These are phyloP conservation scores for Eremomyces bilateralis DNA, from an alignment of 495 filamentous ascomycete species.

Conservation along the genomic window DNA sequence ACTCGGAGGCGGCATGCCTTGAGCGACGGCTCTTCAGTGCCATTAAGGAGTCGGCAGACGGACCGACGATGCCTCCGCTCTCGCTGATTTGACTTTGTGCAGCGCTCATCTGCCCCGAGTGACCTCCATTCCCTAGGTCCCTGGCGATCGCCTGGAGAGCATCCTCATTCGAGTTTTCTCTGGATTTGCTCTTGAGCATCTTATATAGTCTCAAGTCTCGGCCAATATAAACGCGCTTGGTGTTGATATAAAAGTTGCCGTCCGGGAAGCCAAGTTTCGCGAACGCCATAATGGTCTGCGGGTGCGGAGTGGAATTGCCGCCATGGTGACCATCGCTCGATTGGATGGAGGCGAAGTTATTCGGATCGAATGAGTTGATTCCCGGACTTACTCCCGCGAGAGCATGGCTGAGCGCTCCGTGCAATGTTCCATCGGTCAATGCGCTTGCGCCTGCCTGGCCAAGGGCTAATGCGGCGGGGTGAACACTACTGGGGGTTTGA, in stretches of 20 bases:
- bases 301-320: neutral
- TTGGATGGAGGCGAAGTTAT: neutral
- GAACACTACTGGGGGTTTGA: too few relatives aligned
- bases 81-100: neutral
- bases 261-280: conserved; percentile 52
- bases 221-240: conserved; percentile 40
- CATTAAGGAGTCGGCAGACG: too few relatives aligned
- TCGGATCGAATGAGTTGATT: neutral
- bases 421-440: too few relatives aligned
- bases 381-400: neutral
- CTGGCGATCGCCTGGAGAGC: neutral
- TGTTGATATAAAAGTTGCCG: conserved; percentile 52
- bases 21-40: neutral
- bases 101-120: neutral
- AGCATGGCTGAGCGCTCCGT: too few relatives aligned
- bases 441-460: too few relatives aligned
- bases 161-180: neutral
- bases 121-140: too few relatives aligned
- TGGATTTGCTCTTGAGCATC: neutral
- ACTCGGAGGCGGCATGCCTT: neutral
- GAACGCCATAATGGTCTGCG: conserved; percentile 23
- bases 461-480: too few relatives aligned
- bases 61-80: neutral
- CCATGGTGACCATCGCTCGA: neutral
- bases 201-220: conserved; percentile 27